phyloP scores from a whole-genome alignment of 768 basidiomycete genomes.

The Agaricus bisporus region DNA sequence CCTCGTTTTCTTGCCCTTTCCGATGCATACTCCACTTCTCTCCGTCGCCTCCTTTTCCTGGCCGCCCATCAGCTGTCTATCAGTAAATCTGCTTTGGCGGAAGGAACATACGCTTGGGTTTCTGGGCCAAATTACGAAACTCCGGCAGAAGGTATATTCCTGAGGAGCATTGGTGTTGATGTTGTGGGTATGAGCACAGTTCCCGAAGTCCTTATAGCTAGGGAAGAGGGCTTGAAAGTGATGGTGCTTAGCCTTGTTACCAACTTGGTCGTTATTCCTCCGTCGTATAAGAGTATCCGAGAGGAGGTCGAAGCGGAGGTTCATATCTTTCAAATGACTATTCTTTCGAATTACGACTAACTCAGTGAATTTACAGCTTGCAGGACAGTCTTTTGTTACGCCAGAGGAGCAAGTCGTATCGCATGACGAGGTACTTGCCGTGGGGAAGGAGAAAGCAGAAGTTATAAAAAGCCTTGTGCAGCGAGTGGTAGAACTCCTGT shows the following conservation, averaged over 20 bases:
- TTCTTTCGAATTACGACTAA: neutral
- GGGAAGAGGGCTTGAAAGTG: slow-evolving; percentile 69
- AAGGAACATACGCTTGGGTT: slow-evolving; percentile 89
- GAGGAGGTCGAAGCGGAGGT: slow-evolving; percentile 79
- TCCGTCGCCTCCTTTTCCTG: slow-evolving; percentile 70
- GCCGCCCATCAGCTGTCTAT: slow-evolving; percentile 61
- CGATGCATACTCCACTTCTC: slow-evolving; percentile 67
- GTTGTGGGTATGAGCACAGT: slow-evolving; percentile 96
- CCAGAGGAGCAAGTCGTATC: slow-evolving; percentile 47
- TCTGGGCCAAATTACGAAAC: slow-evolving; percentile 89
- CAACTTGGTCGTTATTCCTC: slow-evolving; percentile 75
- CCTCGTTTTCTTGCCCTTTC: slow-evolving; percentile 82
- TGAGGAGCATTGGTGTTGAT: slow-evolving; percentile 71
- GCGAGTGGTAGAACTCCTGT: slow-evolving; percentile 40
- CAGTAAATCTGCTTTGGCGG: slow-evolving; percentile 50
- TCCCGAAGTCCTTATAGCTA: slow-evolving; percentile 79
- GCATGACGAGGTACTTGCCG: slow-evolving; percentile 72
- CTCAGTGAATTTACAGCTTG: slow-evolving; percentile 36
- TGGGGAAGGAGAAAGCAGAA: slow-evolving; percentile 63
- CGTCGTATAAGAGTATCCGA: slow-evolving; percentile 58
- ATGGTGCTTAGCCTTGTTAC: slow-evolving; percentile 82
- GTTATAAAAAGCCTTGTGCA: slow-evolving; percentile 69
- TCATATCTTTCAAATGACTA: slow-evolving; percentile 13
- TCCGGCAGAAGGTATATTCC: slow-evolving; percentile 76
- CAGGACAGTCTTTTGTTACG: slow-evolving; percentile 43